Evolutionary conservation across 2,329 filamentous ascomycete species (phyloP), one percentile per base, ranked within the genome.

Genomic region (Scorias spongiosa): DNA sequence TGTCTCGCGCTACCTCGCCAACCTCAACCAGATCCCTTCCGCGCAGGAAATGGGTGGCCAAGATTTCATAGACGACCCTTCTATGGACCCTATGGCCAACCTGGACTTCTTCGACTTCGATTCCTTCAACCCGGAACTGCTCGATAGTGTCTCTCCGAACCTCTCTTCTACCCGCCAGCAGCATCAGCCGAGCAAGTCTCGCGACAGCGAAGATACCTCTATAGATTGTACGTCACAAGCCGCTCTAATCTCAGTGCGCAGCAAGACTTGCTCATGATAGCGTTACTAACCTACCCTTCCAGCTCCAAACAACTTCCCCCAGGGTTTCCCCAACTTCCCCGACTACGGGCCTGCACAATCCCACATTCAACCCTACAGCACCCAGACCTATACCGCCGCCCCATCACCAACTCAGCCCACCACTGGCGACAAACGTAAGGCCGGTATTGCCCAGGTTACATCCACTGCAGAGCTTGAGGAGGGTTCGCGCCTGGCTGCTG

Each of bases 1-100:
- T 63, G 84, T 94, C 66, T 87, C 86, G 58, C 81, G 87, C 59
- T 93, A 91, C 68, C 74, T 95, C 52, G 81, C 84, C 57, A 82
- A 88, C 54, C 72, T 95, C 56, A 94, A 94, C 69, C 76, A 74
- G 39, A 69, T 81, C 44, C 74, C 74, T 2, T 69, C 78, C 48
- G 69, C 78, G 54, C 75, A 81, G 43, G 71, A 80, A 48, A 74
- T 69, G 18, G 60, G 73, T 26, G 59, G 63, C 37, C 66, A 71
- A 72, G 80, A 48, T 76, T 81, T 43, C 64, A 70, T 42, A 74
- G 80, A 28, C 10, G 14, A 62, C 73, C 73, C 54, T 57, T 59
- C 44, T 58, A 62, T 2, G 64, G 69, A 37, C 69, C 81, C 14
- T 63, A 68, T 88, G 48, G 65, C 74, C 34, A 71, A 70, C 41